These are phyloP conservation scores for Bisporella sp. DNA, from an alignment of 2,329 filamentous ascomycete genomes.

Conservation along the genomic window DNA sequence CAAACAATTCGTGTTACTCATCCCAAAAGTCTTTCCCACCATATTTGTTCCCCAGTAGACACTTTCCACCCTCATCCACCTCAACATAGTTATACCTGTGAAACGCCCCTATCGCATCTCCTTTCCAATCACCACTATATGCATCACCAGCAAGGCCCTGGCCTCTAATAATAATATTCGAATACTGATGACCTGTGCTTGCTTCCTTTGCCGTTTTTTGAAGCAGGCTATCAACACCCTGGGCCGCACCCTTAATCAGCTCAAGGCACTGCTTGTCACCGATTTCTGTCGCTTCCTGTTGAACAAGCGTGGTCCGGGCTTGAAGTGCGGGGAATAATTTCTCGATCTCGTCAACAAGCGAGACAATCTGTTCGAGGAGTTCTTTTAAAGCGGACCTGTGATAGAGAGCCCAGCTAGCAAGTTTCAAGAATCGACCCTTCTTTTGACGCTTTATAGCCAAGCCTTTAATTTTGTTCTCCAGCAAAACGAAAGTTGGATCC, in stretches of 20 bases:
- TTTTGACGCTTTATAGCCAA: constrained; percentile 11
- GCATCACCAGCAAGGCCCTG: constrained; percentile 6
- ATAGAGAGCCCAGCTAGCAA: constrained; percentile 14
- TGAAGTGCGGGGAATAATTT: constrained; percentile 11
- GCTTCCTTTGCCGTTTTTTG: constrained; percentile 7
- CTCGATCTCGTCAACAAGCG: constrained; percentile 10
- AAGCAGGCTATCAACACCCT: constrained; percentile 9
- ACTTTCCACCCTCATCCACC: constrained; percentile 5
- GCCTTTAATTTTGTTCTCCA: constrained; percentile 13
- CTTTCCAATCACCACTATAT: constrained; percentile 8
- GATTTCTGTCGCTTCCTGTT: constrained; percentile 10
- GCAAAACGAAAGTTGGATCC: constrained; percentile 4
- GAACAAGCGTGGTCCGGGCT: constrained; percentile 7
- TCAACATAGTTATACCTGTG: constrained; percentile 5
- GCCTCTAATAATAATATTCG: constrained; percentile 5
- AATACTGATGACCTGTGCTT: constrained; percentile 7
- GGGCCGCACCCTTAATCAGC: constrained; percentile 8
- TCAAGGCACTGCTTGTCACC: constrained; percentile 7
- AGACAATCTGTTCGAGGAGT: constrained; percentile 10
- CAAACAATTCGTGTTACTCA: not conserved
- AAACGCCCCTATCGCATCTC: constrained; percentile 6
- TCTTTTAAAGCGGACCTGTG: constrained; percentile 10
- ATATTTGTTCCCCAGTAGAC: constrained; percentile 9
- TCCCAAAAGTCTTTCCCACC: constrained; percentile 9
- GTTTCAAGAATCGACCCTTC: constrained; percentile 11